Conservation (phyloP, 495 filamentous ascomycete species). For the Aspergillus hancockii region DNA sequence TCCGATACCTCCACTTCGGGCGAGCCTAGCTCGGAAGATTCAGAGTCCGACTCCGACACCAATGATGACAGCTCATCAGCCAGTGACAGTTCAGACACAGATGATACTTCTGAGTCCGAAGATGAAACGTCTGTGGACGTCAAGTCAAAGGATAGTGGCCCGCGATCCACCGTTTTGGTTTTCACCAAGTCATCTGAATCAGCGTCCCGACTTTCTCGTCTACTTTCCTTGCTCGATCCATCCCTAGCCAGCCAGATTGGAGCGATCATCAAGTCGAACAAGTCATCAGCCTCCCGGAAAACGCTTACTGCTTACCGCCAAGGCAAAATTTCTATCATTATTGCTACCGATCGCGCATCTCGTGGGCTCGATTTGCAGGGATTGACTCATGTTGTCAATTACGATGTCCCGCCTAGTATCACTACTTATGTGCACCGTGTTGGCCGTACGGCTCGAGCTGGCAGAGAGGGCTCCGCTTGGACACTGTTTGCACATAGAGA, state of each 20-base stretch:
- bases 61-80: constrained; percentile 8
- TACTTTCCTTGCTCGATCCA: constrained; percentile 70
- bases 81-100: constrained; percentile 27
- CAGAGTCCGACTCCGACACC: constrained; percentile 18
- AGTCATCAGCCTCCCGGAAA: constrained; percentile 62
- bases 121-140: background rate
- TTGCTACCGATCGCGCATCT: constrained; percentile 89
- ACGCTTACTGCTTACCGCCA: constrained; percentile 63
- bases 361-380: constrained; percentile 85
- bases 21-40: constrained; percentile 16
- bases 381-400: constrained; percentile 86
- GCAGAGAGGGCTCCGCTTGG: constrained; percentile 75
- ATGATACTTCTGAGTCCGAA: constrained; percentile 23
- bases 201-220: constrained; percentile 74
- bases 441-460: constrained; percentile 86
- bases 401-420: constrained; percentile 81
- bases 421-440: constrained; percentile 91
- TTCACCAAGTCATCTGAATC: constrained; percentile 89
- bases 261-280: constrained; percentile 74
- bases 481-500: constrained; percentile 77
- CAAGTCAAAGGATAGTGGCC: background rate
- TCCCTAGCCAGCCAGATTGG: constrained; percentile 56
- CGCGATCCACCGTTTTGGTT: constrained; percentile 58
- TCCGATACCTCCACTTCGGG: constrained; percentile 18
- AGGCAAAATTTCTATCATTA: constrained; percentile 68